A percentile compares a stretch with the other conserved stretches of the same genome.
Conservation (phyloP, 352 stramenopile genomes). For the Pythium coloratum region DNA sequence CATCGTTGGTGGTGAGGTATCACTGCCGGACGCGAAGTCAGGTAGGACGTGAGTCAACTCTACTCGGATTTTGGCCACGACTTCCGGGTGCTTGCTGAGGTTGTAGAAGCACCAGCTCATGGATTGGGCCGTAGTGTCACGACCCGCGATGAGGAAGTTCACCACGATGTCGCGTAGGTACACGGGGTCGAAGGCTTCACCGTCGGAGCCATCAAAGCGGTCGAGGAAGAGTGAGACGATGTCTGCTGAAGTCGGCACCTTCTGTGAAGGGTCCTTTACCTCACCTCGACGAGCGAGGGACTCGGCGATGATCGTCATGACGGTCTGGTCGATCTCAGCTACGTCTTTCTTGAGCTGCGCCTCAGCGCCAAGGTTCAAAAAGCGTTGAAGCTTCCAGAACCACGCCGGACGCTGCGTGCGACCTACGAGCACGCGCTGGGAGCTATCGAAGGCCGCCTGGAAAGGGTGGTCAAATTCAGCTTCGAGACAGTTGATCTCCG, state of each 20-base stretch:
- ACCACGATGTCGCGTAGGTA: slow-evolving; percentile 80
- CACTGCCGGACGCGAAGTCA: neutral
- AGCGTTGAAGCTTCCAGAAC: slow-evolving; percentile 44
- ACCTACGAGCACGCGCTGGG: slow-evolving; percentile 25
- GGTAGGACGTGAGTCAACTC: slow-evolving; percentile 41
- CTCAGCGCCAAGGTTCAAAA: slow-evolving; percentile 41
- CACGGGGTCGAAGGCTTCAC: slow-evolving; percentile 2
- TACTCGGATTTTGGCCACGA: slow-evolving; percentile 49
- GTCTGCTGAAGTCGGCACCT: slow-evolving; percentile 1
- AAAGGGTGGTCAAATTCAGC: slow-evolving; percentile 7
- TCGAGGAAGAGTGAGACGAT: slow-evolving; percentile 23
- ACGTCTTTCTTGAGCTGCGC: slow-evolving; percentile 38
- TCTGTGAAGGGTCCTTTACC: neutral
- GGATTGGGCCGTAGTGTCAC: slow-evolving; percentile 69
- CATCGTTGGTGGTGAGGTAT: slow-evolving; percentile 32
- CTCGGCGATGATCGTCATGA: slow-evolving; percentile 37
- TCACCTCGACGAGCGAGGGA: slow-evolving; percentile 11
- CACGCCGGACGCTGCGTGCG: slow-evolving; percentile 40
- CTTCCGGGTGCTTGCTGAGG: slow-evolving; percentile 53
- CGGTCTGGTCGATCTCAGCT: slow-evolving; percentile 30
- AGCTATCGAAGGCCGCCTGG: slow-evolving; percentile 33
- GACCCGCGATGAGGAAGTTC: slow-evolving; percentile 68
- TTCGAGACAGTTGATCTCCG: slow-evolving; percentile 14
- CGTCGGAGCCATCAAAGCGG: neutral
- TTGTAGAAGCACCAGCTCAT: slow-evolving; percentile 79